phyloP scores from a whole-genome alignment of 805 yeast species.

The Kazachstania bromeliacearum region DNA sequence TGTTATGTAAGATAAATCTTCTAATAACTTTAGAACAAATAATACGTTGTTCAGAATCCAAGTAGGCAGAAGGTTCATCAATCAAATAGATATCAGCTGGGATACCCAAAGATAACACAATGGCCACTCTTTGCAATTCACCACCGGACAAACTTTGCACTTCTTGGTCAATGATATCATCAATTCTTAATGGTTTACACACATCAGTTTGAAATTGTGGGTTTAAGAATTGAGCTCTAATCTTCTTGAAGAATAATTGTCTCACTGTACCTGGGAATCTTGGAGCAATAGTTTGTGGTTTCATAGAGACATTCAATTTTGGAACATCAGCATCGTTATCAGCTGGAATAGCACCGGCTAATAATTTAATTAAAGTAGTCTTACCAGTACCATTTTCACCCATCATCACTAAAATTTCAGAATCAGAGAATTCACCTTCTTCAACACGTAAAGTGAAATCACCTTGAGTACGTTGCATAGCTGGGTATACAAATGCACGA shows the following conservation, averaged over 20 bases:
- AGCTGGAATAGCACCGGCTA: slow-evolving; percentile 88
- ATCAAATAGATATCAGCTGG: slow-evolving; percentile 94
- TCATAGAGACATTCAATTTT: slow-evolving; percentile 87
- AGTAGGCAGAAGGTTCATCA: slow-evolving; percentile 98
- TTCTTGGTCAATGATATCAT: slow-evolving; percentile 92
- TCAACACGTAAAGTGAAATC: slow-evolving; percentile 81
- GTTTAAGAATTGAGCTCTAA: slow-evolving; percentile 83
- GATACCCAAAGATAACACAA: slow-evolving; percentile 85
- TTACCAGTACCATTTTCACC: slow-evolving; percentile 99
- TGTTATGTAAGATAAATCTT: slow-evolving; percentile 90
- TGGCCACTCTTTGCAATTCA: slow-evolving; percentile 98
- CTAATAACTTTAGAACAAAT: slow-evolving; percentile 97
- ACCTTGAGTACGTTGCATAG: slow-evolving; percentile 87
- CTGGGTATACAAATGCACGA: slow-evolving; percentile 67
- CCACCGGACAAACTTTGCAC: slow-evolving; percentile 98
- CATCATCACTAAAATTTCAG: slow-evolving; percentile 97
- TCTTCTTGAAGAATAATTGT: slow-evolving; percentile 92
- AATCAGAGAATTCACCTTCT: slow-evolving; percentile 86
- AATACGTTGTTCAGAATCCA: slow-evolving; percentile 99
- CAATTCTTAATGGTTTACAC: slow-evolving; percentile 87
- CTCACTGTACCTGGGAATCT: slow-evolving; percentile 98
- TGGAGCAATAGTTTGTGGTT: slow-evolving; percentile 98
- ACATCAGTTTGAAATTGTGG: slow-evolving; percentile 99
- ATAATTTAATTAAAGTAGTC: slow-evolving; percentile 89
- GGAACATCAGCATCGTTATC: slow-evolving; percentile 82